phyloP scores from a whole-genome alignment of 2,329 filamentous ascomycete genomes.

The Trichoderma sp. region DNA sequence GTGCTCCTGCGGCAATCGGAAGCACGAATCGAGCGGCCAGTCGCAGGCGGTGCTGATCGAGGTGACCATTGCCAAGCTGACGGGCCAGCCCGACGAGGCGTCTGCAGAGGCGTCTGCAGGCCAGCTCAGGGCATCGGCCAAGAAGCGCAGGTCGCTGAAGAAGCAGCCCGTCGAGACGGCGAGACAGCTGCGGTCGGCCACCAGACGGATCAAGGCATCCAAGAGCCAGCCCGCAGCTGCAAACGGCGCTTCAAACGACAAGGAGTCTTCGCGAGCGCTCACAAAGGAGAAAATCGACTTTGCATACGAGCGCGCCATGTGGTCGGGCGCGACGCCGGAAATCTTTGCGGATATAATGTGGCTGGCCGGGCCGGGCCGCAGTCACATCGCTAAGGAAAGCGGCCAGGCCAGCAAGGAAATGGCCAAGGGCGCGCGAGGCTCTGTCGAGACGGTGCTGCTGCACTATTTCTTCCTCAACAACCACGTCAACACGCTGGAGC shows the following conservation, averaged over 20 bases:
- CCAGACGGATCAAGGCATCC: neutral
- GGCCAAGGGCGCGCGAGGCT: conserved; percentile 6
- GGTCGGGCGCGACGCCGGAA: conserved; percentile 7
- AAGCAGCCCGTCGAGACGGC: neutral
- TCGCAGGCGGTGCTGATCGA: conserved; percentile 9
- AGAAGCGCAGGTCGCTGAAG: neutral
- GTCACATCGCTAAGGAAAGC: conserved; percentile 14
- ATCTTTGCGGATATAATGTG: conserved; percentile 17
- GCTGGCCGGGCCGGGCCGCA: conserved; percentile 8
- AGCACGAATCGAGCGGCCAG: conserved; percentile 15
- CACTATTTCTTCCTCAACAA: conserved; percentile 23
- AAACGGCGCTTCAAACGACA: neutral
- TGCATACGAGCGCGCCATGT: neutral
- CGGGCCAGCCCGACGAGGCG: neutral
- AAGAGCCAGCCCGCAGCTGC: neutral
- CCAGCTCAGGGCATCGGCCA: neutral
- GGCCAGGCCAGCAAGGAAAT: conserved; percentile 6
- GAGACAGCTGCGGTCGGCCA: conserved; percentile 2
- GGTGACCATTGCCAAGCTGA: neutral
- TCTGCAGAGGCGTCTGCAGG: neutral
- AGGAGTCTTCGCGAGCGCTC: neutral
- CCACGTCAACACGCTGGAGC: conserved; percentile 12
- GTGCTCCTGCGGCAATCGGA: conserved; percentile 23
- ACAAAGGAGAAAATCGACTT: conserved; percentile 3
- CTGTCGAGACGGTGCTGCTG: conserved; percentile 11